Evolutionary conservation across 768 basidiomycete genomes (phyloP), one percentile per base, ranked within the genome.

Genomic region (Xerocomellus intermedius): DNA sequence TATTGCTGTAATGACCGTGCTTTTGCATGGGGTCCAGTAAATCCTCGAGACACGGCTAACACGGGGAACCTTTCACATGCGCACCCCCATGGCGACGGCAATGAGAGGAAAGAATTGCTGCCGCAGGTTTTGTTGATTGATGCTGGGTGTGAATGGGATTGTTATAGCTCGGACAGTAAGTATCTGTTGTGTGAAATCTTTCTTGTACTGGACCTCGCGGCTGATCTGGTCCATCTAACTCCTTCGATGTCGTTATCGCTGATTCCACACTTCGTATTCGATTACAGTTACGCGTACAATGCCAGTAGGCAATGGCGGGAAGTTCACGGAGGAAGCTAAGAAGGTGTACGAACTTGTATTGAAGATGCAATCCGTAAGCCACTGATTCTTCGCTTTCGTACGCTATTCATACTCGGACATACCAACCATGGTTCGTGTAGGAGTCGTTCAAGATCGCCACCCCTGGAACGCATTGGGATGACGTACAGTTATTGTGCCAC

Each of bases 301-400:
- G 78, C 91, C 91, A 14, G 84, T 97, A n/a, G 96, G 96, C 0
- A 98, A 98, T 63, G 86, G 87, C 3, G 96, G 96, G 0, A 89
- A 82, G 64, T 98, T 95, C 69, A 89, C 91, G 0, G 73, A 82
- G 8, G 89, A 92, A 69, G 88, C 90, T 0, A 80, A 79, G 28
- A 86, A 80, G 3, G 92, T 99, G 32, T 97, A 97, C 68, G 80
- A 86, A 55, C 80, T 97, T 39, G 96, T 98, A 1, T 76, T 91
- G 22, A 82, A 83, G 62, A 98, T 99, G 94, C 96, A 98, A 67
- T 81, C 81, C 70, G 90, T 90, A 55, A 32, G 74, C 58, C 9
- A 2, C 48, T 16, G 1, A 3, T 14, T 36, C 5, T 36, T 46
- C 5, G 35, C 8, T n/a, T 37, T 45, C 24, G 28, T 22, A 19